A percentile compares a stretch with the other conserved stretches of the same genome.
Evolutionary conservation across 768 basidiomycete species (phyloP).

Genomic region (Lactarius trivialis): DNA sequence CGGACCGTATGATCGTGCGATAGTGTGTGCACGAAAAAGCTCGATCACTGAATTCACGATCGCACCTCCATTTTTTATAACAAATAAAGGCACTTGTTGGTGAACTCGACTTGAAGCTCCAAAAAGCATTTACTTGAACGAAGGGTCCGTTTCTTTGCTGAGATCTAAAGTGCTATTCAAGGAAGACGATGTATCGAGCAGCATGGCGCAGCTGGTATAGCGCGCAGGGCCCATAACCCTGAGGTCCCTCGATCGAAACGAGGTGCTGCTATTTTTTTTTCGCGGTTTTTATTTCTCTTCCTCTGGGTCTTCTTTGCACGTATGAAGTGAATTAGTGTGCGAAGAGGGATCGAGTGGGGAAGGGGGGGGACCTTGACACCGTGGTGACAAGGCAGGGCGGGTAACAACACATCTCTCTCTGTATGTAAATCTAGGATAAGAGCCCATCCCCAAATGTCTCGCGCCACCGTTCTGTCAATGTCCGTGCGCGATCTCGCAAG

Average conservation of each 20-base stretch:
- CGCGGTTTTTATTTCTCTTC: background rate
- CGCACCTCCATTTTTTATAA: no score
- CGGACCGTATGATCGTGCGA: background rate
- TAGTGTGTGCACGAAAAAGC: no score
- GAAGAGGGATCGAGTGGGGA: background rate
- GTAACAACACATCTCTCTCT: background rate
- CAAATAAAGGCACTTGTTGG: no score
- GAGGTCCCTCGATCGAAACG: slow-evolving; percentile 32
- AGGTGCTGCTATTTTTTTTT: slow-evolving; percentile 28
- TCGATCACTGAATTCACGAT: background rate
- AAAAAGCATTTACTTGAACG: no score
- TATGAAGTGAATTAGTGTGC: background rate
- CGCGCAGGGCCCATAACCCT: slow-evolving; percentile 28
- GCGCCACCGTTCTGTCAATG: slow-evolving; percentile 6
- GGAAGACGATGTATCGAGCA: slow-evolving; percentile 15
- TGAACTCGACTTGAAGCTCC: no score
- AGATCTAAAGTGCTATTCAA: background rate
- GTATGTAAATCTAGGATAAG: slow-evolving; percentile 9
- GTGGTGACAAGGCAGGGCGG: background rate
- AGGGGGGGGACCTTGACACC: background rate
- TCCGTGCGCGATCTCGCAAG: slow-evolving; percentile 14
- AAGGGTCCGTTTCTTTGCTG: background rate
- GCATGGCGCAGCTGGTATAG: slow-evolving; percentile 30
- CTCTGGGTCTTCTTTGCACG: background rate
- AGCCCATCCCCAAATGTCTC: slow-evolving; percentile 12